phyloP scores from a whole-genome alignment of 1,284 basidiomycete species.

The Trametes pubescens region DNA sequence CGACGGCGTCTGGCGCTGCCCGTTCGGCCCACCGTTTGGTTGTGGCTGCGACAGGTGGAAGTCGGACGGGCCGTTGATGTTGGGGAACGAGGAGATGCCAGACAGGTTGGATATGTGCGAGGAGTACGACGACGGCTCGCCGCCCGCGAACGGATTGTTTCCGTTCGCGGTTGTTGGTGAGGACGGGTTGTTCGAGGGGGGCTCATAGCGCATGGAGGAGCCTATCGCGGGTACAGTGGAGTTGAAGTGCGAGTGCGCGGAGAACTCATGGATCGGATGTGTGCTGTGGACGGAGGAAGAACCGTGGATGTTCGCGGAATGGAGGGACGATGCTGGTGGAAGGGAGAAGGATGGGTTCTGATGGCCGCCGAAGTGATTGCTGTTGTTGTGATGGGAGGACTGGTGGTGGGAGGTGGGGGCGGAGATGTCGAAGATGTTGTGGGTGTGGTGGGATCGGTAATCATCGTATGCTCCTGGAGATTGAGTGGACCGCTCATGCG shows the following conservation, averaged over 20 bases:
- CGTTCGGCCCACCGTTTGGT: slow-evolving; percentile 30
- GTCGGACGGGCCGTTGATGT: slow-evolving; percentile 33
- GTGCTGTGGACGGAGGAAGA: slow-evolving; percentile 32
- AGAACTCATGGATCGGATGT: slow-evolving; percentile 40
- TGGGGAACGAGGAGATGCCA: slow-evolving; percentile 34
- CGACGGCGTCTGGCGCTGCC: slow-evolving; percentile 37
- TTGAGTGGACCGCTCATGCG: slow-evolving; percentile 53
- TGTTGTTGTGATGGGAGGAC: slow-evolving; percentile 36
- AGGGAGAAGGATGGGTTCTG: slow-evolving; percentile 37
- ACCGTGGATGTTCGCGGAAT: slow-evolving; percentile 32
- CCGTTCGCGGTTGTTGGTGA: slow-evolving; percentile 43
- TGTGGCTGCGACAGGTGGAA: slow-evolving; percentile 34
- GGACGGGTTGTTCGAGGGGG: slow-evolving; percentile 48
- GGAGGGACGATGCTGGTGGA: slow-evolving; percentile 36
- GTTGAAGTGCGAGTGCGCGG: slow-evolving; percentile 57
- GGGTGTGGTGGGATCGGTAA: slow-evolving; percentile 51
- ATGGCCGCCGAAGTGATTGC: slow-evolving; percentile 30
- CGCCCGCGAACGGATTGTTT: slow-evolving; percentile 32
- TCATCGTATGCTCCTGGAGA: slow-evolving; percentile 46
- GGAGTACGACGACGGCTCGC: slow-evolving; percentile 41
- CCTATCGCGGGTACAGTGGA: slow-evolving; percentile 66
- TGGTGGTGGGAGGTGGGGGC: slow-evolving; percentile 49
- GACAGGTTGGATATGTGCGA: slow-evolving; percentile 35
- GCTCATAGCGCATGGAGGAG: slow-evolving; percentile 63
- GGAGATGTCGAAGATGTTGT: slow-evolving; percentile 79